Evolutionary conservation across 2,329 filamentous ascomycete genomes (phyloP).

Genomic region (Neonectria faginata): DNA sequence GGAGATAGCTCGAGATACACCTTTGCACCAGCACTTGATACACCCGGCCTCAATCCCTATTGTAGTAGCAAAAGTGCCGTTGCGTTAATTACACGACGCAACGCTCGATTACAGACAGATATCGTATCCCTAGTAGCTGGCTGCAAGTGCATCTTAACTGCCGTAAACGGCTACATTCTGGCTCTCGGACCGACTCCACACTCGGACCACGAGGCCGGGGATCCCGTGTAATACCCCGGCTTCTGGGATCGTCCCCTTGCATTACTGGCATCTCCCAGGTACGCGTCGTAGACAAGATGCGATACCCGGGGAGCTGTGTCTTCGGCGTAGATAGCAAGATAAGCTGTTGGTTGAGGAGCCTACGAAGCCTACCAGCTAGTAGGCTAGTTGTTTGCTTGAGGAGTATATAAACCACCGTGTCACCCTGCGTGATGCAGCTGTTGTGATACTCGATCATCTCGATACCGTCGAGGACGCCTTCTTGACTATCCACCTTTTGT

Average conservation of each 20-base stretch:
- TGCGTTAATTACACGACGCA: not conserved
- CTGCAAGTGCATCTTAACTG: constrained; percentile 3
- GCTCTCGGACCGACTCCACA: not conserved
- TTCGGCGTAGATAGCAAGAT: not conserved
- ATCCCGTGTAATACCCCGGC: not conserved
- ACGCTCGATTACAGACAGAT: not conserved
- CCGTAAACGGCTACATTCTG: not conserved
- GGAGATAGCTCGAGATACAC: not conserved
- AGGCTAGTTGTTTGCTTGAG: not conserved
- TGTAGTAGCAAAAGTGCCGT: not conserved
- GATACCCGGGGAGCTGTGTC: not conserved
- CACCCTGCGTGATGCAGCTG: not conserved
- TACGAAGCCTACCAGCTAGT: not conserved
- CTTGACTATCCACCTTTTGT: not conserved
- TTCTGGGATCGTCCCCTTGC: not conserved
- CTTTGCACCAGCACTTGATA: not conserved
- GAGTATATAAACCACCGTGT: not conserved
- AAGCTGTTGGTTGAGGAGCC: not conserved
- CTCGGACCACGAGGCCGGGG: not conserved
- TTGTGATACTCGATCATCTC: not conserved
- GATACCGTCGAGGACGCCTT: not conserved
- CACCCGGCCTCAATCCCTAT: not conserved
- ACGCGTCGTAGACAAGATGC: no score
- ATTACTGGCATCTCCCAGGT: not conserved
- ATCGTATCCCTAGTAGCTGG: not conserved